Percentiles rank a stretch among this genome's conserved stretches.
phyloP scores from a whole-genome alignment of 805 yeast genomes.

The Kuraishia capsulata region DNA sequence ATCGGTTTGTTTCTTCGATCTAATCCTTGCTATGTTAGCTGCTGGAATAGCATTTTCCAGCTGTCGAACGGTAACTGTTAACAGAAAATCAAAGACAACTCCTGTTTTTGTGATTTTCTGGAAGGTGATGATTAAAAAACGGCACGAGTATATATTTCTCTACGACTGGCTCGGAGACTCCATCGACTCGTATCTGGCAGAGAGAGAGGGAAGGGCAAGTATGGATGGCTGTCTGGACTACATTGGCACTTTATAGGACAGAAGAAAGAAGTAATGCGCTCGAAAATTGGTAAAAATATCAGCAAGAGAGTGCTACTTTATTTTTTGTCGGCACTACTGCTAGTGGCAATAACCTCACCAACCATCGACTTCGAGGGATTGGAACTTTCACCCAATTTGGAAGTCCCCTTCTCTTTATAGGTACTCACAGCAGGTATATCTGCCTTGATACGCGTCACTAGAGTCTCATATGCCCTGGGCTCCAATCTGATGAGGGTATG shows the following conservation, averaged over 20 bases:
- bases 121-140: neutral
- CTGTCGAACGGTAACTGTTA: neutral
- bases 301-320: too few relatives aligned
- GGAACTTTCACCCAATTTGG: constrained; percentile 45
- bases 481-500: constrained; percentile 91
- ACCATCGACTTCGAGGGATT: constrained; percentile 29
- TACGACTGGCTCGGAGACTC: neutral
- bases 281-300: too few relatives aligned
- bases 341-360: constrained; percentile 36
- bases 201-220: neutral
- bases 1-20: neutral
- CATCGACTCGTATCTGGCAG: neutral
- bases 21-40: neutral
- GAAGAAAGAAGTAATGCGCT: too few relatives aligned
- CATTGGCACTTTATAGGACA: too few relatives aligned
- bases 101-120: neutral
- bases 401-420: constrained; percentile 89
- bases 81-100: neutral
- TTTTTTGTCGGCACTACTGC: neutral
- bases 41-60: neutral
- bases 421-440: constrained; percentile 97
- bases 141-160: neutral
- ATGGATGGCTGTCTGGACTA: neutral
- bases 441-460: constrained; percentile 85
- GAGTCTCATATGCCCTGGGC: constrained; percentile 88